A percentile compares a stretch with the other conserved stretches of the same genome.
Conservation (phyloP, 306 rosid genomes). For the Dalbergia oliveri region DNA sequence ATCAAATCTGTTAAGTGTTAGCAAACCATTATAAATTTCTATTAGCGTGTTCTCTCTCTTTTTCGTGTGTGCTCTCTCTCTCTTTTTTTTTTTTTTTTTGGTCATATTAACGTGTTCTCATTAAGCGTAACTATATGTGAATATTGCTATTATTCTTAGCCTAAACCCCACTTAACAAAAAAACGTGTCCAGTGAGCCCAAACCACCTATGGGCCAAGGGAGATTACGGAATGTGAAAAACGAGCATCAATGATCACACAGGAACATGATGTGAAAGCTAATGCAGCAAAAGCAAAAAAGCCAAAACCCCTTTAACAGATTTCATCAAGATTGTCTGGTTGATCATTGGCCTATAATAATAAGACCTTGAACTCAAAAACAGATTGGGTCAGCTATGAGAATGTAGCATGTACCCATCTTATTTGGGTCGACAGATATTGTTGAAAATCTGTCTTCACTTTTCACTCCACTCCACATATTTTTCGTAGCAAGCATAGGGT, state of each 20-base stretch:
- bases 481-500: constrained; percentile 31
- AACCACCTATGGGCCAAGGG: not conserved
- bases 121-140: too few species aligned
- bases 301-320: constrained; percentile 40
- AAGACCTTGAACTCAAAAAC: not conserved
- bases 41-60: too few species aligned
- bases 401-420: not conserved
- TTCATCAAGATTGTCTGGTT: constrained; percentile 39
- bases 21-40: too few species aligned
- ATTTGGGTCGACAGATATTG: not conserved
- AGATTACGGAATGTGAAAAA: constrained; percentile 21
- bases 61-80: too few species aligned
- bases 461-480: not conserved
- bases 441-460: too few species aligned
- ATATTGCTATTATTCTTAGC: too few species aligned
- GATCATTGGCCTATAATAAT: constrained; percentile 48
- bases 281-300: constrained; percentile 39
- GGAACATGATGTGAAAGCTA: constrained; percentile 28
- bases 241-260: constrained; percentile 15
- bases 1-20: too few species aligned
- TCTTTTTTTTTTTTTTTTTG: too few species aligned
- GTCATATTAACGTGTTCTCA: too few species aligned
- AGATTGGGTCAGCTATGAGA: not conserved
- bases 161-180: not conserved
- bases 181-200: not conserved